phyloP scores from a whole-genome alignment of 208 protist genomes.

The Phytomonas francai region DNA sequence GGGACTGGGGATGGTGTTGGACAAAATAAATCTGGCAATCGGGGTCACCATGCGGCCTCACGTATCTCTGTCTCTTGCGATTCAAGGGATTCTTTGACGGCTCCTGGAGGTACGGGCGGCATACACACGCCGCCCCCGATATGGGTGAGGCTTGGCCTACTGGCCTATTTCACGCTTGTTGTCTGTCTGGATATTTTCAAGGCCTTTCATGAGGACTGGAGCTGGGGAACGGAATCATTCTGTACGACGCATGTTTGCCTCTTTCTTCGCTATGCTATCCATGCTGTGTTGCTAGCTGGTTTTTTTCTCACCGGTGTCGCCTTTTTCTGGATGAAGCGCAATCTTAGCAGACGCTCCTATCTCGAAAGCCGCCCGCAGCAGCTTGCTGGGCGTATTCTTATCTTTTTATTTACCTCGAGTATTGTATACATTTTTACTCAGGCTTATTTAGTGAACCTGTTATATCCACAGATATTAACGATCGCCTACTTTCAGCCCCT shows the following conservation, averaged over 20 bases:
- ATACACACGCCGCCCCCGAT: constrained; percentile 17
- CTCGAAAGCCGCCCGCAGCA: constrained; percentile 71
- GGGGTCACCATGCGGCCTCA: not conserved
- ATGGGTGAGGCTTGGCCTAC: constrained; percentile 21
- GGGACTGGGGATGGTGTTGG: not conserved
- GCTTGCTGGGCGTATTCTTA: constrained; percentile 70
- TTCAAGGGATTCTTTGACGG: not conserved
- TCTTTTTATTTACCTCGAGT: constrained; percentile 65
- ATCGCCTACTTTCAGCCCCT: constrained; percentile 65
- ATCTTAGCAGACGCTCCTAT: constrained; percentile 52
- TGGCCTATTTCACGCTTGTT: constrained; percentile 24
- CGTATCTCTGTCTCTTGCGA: not conserved
- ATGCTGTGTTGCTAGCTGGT: constrained; percentile 37
- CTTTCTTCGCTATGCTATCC: constrained; percentile 16
- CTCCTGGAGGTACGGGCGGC: not conserved
- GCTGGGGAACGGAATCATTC: constrained; percentile 20
- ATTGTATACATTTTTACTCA: constrained; percentile 52
- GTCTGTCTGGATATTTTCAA: constrained; percentile 24
- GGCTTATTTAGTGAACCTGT: constrained; percentile 26
- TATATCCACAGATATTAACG: constrained; percentile 44
- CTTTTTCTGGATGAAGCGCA: constrained; percentile 45
- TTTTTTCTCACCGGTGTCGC: constrained; percentile 38
- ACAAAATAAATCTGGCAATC: not conserved
- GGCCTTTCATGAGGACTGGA: constrained; percentile 23
- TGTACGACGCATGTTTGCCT: constrained; percentile 27